These are phyloP conservation scores for Pseudogymnoascus sp. DNA, from an alignment of 2,329 filamentous ascomycete genomes.

Conservation along the genomic window DNA sequence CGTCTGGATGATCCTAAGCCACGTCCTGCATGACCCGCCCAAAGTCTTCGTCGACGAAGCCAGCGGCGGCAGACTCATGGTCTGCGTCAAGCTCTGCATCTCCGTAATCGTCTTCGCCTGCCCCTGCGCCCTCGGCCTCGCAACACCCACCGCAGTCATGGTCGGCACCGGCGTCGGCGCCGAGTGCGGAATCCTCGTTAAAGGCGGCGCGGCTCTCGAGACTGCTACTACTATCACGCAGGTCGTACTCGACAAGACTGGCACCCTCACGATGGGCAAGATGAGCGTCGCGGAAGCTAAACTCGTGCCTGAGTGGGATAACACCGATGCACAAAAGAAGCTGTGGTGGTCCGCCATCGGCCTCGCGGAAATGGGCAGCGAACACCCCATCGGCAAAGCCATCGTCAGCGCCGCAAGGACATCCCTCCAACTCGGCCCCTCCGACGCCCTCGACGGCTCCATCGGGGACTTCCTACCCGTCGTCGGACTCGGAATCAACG, in stretches of 20 bases:
- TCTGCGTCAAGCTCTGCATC: slow-evolving; percentile 94
- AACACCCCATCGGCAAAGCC: slow-evolving; percentile 91
- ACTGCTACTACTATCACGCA: slow-evolving; percentile 83
- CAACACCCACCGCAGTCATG: slow-evolving; percentile 96
- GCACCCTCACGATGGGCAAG: slow-evolving; percentile 86
- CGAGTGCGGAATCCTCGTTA: slow-evolving; percentile 94
- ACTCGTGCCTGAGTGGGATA: slow-evolving; percentile 60
- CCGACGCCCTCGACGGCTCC: slow-evolving; percentile 71
- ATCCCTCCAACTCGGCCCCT: slow-evolving; percentile 62
- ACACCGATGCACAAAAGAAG: slow-evolving; percentile 56
- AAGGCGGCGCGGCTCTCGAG: slow-evolving; percentile 87
- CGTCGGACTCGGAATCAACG: slow-evolving; percentile 79
- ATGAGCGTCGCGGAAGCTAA: slow-evolving; percentile 79
- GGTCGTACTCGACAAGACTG: slow-evolving; percentile 91
- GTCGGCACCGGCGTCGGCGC: slow-evolving; percentile 96
- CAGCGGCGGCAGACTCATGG: slow-evolving; percentile 88
- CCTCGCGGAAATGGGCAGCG: slow-evolving; percentile 89
- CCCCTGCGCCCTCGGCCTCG: slow-evolving; percentile 90
- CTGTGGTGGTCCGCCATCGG: slow-evolving; percentile 96
- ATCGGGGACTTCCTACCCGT: slow-evolving; percentile 76
- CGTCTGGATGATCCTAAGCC: slow-evolving; percentile 90
- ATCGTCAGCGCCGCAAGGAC: slow-evolving; percentile 67
- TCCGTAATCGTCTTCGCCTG: slow-evolving; percentile 98
- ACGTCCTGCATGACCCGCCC: slow-evolving; percentile 74
- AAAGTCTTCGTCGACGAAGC: slow-evolving; percentile 72